phyloP scores from a whole-genome alignment of 495 filamentous ascomycete species.

The Daldinia loculata region DNA sequence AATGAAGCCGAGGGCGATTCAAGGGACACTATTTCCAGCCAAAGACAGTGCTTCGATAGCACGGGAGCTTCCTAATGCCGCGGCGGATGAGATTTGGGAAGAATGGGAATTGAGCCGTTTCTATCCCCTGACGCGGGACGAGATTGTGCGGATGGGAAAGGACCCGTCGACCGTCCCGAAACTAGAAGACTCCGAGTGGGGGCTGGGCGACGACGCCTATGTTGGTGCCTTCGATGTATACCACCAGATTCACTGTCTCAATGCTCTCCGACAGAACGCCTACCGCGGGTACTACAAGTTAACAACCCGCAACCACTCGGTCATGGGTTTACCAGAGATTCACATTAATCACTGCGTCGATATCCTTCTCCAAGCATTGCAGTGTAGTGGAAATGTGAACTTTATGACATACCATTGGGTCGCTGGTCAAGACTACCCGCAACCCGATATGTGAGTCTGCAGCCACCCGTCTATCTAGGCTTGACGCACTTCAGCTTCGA shows the following conservation, averaged over 20 bases:
- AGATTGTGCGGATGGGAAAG: conserved; percentile 49
- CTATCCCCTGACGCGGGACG: conserved; percentile 42
- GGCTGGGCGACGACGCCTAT: conserved; percentile 50
- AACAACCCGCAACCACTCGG: conserved; percentile 24
- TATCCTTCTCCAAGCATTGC: conserved; percentile 48
- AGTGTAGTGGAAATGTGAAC: conserved; percentile 48
- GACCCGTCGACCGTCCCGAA: conserved; percentile 48
- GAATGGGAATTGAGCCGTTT: conserved; percentile 46
- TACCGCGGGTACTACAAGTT: conserved; percentile 48
- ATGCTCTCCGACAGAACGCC: conserved; percentile 45
- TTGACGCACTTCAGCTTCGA: background rate
- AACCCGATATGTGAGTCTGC: conserved; percentile 50
- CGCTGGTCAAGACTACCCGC: conserved; percentile 46
- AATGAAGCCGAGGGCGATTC: conserved; percentile 23
- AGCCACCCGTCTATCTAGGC: background rate
- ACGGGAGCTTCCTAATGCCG: conserved; percentile 42
- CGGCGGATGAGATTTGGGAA: conserved; percentile 45
- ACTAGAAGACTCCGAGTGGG: conserved; percentile 46
- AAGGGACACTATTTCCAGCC: conserved; percentile 38
- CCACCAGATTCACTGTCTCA: conserved; percentile 51
- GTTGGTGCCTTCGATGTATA: conserved; percentile 49
- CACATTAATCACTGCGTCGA: conserved; percentile 51
- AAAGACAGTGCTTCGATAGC: conserved; percentile 39
- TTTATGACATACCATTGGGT: conserved; percentile 50
- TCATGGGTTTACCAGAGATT: conserved; percentile 29